Percentiles rank a stretch among this genome's conserved stretches.
Evolutionary conservation across 2,329 filamentous ascomycete species (phyloP).

Genomic region (Talaromyces sp.): DNA sequence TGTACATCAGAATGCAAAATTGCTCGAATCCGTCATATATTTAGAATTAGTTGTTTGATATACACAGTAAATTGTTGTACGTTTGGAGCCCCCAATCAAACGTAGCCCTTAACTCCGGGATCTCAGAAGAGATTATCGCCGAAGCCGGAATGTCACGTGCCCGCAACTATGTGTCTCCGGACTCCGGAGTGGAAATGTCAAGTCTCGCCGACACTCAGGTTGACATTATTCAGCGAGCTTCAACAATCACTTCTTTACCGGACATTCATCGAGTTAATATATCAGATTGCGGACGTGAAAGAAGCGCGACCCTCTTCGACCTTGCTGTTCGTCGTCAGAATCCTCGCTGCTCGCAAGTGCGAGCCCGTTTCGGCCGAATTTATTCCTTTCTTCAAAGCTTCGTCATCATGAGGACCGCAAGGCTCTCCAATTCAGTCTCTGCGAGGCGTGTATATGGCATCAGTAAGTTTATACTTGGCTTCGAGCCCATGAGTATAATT

Average conservation of each 20-base stretch:
- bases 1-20: not conserved
- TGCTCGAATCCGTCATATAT: not conserved
- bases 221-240: not conserved
- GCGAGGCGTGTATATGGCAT: slow-evolving; percentile 15
- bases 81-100: not conserved
- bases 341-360: slow-evolving; percentile 3
- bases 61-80: not conserved
- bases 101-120: not conserved
- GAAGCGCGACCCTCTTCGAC: not conserved
- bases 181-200: slow-evolving; percentile 1
- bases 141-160: slow-evolving; percentile 14
- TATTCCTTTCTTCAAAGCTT: slow-evolving; percentile 1
- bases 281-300: no score
- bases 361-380: slow-evolving; percentile 14
- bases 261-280: not conserved
- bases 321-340: not conserved
- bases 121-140: not conserved
- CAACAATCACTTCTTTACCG: not conserved
- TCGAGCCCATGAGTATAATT: not conserved
- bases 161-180: not conserved
- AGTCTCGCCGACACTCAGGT: not conserved
- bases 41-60: not conserved
- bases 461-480: slow-evolving; percentile 1
- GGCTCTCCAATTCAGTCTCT: slow-evolving; percentile 12
- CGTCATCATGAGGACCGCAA: slow-evolving; percentile 18